Conservation (phyloP, 805 yeast species). For the Cyberlindnera maritima region DNA sequence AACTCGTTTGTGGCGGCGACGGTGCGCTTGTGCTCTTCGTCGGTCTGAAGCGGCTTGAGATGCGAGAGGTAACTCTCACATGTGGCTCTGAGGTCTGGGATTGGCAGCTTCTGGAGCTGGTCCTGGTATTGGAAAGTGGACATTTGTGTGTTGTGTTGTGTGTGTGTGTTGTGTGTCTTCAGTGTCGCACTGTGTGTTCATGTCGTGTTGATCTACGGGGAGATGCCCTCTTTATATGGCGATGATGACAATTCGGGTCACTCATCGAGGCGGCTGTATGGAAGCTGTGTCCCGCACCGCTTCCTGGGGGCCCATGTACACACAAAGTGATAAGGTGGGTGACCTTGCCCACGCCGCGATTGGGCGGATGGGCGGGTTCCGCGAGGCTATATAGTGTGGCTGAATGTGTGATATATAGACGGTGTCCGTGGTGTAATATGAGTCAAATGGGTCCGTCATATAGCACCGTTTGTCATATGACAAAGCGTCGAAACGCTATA, state of each 20-base stretch:
- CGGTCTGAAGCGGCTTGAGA: conserved; percentile 79
- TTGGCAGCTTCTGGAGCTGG: conserved; percentile 65
- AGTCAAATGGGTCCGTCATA: no score
- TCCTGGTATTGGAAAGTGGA: conserved; percentile 60
- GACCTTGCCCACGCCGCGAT: background rate
- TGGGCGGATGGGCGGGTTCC: background rate
- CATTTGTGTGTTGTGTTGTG: conserved; percentile 7
- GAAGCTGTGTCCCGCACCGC: background rate
- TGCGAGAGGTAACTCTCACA: conserved; percentile 63
- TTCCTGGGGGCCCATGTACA: background rate
- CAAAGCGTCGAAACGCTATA: background rate
- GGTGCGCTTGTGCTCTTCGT: conserved; percentile 63
- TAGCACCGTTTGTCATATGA: no score
- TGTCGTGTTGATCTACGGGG: no score
- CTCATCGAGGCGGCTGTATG: conserved; percentile 1
- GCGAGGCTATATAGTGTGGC: background rate
- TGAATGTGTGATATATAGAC: background rate
- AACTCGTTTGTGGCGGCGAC: conserved; percentile 54
- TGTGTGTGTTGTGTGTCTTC: background rate
- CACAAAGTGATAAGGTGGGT: background rate
- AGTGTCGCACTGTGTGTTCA: no score
- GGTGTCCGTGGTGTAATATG: background rate
- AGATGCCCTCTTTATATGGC: background rate
- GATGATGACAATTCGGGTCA: background rate
- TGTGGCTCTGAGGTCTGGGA: conserved; percentile 71